Percentiles rank a stretch among this genome's conserved stretches.
phyloP scores from a whole-genome alignment of 805 yeast genomes.

The Candida parachauliodes region DNA sequence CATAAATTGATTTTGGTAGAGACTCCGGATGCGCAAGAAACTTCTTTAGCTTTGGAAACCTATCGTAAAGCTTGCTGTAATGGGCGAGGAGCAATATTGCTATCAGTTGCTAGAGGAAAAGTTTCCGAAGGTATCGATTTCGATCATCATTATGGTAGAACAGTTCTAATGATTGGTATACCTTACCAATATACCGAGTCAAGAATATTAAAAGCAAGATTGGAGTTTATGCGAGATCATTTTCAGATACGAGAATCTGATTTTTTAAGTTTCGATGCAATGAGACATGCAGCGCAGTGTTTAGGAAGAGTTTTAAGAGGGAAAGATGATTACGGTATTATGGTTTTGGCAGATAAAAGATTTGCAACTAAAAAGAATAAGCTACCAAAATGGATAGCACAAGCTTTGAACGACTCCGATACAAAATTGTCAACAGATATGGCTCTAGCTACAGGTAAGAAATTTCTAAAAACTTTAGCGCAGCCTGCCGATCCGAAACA shows the following conservation, averaged over 20 bases:
- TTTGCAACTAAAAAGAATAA: constrained; percentile 83
- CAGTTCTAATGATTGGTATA: constrained; percentile 97
- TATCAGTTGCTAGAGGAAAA: constrained; percentile 98
- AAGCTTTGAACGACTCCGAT: constrained; percentile 88
- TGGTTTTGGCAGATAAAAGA: constrained; percentile 95
- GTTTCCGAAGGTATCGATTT: constrained; percentile 99
- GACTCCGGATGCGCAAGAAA: constrained; percentile 99
- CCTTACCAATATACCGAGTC: constrained; percentile 99
- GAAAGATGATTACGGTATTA: constrained; percentile 96
- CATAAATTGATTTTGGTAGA: constrained; percentile 92
- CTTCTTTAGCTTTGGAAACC: constrained; percentile 91
- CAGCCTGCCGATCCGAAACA: constrained; percentile 89
- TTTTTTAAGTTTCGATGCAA: constrained; percentile 95
- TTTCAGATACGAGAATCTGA: constrained; percentile 92
- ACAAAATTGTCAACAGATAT: constrained; percentile 91
- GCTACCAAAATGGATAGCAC: constrained; percentile 96
- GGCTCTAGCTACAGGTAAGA: constrained; percentile 94
- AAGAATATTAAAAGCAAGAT: constrained; percentile 87
- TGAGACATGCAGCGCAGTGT: constrained; percentile 99
- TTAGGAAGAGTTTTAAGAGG: constrained; percentile 96
- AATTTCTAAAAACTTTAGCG: constrained; percentile 87
- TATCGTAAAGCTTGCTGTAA: constrained; percentile 94
- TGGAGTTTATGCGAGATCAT: constrained; percentile 90
- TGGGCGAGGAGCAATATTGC: constrained; percentile 94
- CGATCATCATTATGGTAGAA: constrained; percentile 96